Evolutionary conservation across 805 yeast species (phyloP), one percentile per base, ranked within the genome.

Genomic region (Yamadazyma tumulicola): DNA sequence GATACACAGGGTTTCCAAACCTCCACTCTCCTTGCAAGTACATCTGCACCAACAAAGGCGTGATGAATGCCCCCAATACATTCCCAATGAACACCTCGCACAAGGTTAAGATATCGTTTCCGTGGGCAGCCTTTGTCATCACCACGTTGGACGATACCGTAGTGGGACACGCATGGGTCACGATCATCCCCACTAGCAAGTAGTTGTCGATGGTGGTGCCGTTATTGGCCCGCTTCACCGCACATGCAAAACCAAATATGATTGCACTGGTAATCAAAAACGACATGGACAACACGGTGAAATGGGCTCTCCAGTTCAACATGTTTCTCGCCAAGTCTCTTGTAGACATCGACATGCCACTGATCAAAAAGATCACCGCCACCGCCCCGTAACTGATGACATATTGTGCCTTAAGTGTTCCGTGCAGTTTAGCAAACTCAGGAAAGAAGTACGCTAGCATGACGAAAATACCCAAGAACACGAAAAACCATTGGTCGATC

Each of bases 81-180:
- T 88, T 88, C 2, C 96, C 96, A 21, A 87, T 71, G 39, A 87
- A 77, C 7, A 88, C 96, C 55, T 86, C 95, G 54, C 93, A 81
- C 5, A 86, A 64, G 13, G 95, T 81, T 34, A 87, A 60, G 12
- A 82, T 60, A 45, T 77, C 89, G 57, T 87, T 85, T 6, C 96
- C 96, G 45, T 81, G 79, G 0, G 96, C 95, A 39, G 74, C 74
- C 34, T 79, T 72, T 5, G 96, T 88, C 96, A 88, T 88, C 19
- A 88, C 89, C 19, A 88, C 96, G 54, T 88, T 88, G 2, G 96
- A 86, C 0, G 89, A 77, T 13, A 88, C 95, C 0, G 96, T 88
- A 6, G 96, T 88, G 19, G 96, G 96, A 55, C 94, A 85, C 9
- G 91, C 75, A 19, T 85, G 85, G 2, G 95, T 84, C 29, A 86